Percentiles rank a stretch among this genome's conserved stretches.
These are phyloP conservation scores for Clarireedia hainanense DNA, from an alignment of 2,329 filamentous ascomycete species.

Conservation along the genomic window DNA sequence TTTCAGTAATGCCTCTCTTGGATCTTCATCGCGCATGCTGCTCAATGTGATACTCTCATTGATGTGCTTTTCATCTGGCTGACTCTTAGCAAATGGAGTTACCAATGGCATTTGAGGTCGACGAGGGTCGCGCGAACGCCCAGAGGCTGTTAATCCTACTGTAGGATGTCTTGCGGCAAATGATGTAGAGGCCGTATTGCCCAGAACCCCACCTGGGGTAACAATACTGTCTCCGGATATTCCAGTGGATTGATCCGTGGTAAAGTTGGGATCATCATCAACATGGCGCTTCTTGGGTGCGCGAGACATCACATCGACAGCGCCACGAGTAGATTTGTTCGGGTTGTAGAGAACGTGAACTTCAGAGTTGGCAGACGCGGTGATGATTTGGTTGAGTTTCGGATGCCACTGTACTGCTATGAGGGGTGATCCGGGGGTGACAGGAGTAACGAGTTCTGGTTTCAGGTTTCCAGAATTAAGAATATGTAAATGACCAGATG, in stretches of 20 bases:
- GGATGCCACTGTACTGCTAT: slow-evolving; percentile 87
- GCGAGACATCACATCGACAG: slow-evolving; percentile 82
- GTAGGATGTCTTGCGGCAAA: slow-evolving; percentile 56
- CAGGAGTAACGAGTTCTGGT: slow-evolving; percentile 75
- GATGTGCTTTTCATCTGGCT: slow-evolving; percentile 85
- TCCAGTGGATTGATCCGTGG: slow-evolving; percentile 73
- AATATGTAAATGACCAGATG: slow-evolving; percentile 80
- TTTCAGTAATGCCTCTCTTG: slow-evolving; percentile 84
- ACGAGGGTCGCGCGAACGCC: slow-evolving; percentile 69
- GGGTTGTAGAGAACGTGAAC: slow-evolving; percentile 89
- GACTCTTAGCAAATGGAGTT: slow-evolving; percentile 85
- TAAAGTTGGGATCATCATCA: slow-evolving; percentile 83
- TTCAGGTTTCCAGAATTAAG: slow-evolving; percentile 86
- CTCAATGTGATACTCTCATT: slow-evolving; percentile 82
- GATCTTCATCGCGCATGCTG: slow-evolving; percentile 92
- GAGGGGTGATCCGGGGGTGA: slow-evolving; percentile 78
- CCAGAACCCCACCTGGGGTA: slow-evolving; percentile 56
- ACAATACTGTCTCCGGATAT: slow-evolving; percentile 79
- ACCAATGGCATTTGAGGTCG: slow-evolving; percentile 76
- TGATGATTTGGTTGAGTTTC: slow-evolving; percentile 92
- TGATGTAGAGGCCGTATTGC: slow-evolving; percentile 36
- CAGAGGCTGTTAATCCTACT: slow-evolving; percentile 69
- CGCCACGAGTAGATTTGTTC: slow-evolving; percentile 70
- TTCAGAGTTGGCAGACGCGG: slow-evolving; percentile 84
- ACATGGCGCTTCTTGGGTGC: slow-evolving; percentile 92